phyloP scores from a whole-genome alignment of 345 rosid species.

The Acer negundo region DNA sequence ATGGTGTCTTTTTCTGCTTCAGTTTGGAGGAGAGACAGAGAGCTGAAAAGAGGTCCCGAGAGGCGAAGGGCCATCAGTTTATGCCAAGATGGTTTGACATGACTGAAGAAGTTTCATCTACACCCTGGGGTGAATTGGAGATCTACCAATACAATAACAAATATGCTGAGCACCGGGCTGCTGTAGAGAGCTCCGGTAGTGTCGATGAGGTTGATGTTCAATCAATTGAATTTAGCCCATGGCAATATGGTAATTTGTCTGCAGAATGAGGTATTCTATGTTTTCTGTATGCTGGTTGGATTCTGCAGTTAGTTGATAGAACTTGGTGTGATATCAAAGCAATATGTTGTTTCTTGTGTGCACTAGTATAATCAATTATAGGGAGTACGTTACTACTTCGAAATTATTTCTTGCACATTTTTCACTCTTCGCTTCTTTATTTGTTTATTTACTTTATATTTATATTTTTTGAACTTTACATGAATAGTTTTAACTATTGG shows the following conservation, averaged over 20 bases:
- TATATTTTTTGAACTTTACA: not conserved
- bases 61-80: conserved; percentile 57
- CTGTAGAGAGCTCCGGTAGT: conserved; percentile 45
- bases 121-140: conserved; percentile 79
- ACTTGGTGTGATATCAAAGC: conserved; percentile 13
- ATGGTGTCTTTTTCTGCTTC: conserved; percentile 8
- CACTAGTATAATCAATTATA: not conserved
- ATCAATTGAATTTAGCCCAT: conserved; percentile 65
- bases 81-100: conserved; percentile 71
- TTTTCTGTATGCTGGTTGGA: conserved; percentile 3
- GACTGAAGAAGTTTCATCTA: conserved; percentile 57
- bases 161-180: conserved; percentile 52
- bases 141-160: conserved; percentile 68
- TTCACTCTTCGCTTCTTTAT: not conserved
- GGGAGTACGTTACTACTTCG: conserved; percentile 15
- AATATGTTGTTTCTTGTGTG: conserved; percentile 15
- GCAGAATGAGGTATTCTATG: conserved; percentile 48
- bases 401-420: not conserved
- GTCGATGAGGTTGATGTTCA: conserved; percentile 30
- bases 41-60: conserved; percentile 68
- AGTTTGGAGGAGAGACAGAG: conserved; percentile 84
- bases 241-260: conserved; percentile 65
- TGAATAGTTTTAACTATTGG: not conserved
- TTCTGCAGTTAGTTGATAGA: conserved; percentile 20
- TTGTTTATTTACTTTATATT: not conserved